Base-by-base conservation (phyloP, 2,329 filamentous ascomycete species). In the Sporothrix curviconia region DNA sequence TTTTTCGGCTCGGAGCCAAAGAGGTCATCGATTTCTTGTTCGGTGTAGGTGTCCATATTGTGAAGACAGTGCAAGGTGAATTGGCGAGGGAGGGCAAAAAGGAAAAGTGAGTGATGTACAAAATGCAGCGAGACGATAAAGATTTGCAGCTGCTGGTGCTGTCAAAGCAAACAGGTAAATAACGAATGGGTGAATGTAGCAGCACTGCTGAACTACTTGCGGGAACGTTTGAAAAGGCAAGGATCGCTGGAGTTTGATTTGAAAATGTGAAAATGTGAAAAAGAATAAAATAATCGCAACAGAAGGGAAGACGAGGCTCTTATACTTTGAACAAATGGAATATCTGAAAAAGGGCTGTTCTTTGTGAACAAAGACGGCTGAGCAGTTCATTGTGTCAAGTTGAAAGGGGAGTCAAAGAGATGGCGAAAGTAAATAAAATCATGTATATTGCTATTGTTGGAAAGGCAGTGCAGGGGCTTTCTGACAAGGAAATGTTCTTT, bases 121-220 rank as follows among this genome's bases (percentile, higher is more conserved):
- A 7, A 17, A n/a, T 19, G 14, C 5, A 11, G 50, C 42, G 17
- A n/a, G 50, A 32, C 6, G 28, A 6, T 5, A 32, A 11, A 5
- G 28, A 11, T 11, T 11, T 32, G 28, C 28, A 11, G 17, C 11
- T 22, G 24, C 24, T 34, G 34, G 25, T 40, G 49, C 8, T 43
- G 25, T 43, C 37, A 34, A 53, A 34, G 25, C 14, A 44, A 25
- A 25, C 8, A 40, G 36, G 25, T n/a, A n/a, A 15, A 19, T 46
- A 58, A 14, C 9, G 36, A 44, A 28, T 55, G 40, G 4, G 30
- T 8, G 24, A 6, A 7, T 30, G 53, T 60, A 57, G 53, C 58
- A 61, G 60, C 58, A 60, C 60, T 49, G 57, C 57, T 60, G 59
- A 42, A 54, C 51, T 56, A 61, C 57, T 39, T 49, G 51, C 17